Percentiles rank a stretch among this genome's conserved stretches.
These are phyloP conservation scores for Verticillium longisporum DNA, from an alignment of 2,329 filamentous ascomycete species.

Conservation along the genomic window DNA sequence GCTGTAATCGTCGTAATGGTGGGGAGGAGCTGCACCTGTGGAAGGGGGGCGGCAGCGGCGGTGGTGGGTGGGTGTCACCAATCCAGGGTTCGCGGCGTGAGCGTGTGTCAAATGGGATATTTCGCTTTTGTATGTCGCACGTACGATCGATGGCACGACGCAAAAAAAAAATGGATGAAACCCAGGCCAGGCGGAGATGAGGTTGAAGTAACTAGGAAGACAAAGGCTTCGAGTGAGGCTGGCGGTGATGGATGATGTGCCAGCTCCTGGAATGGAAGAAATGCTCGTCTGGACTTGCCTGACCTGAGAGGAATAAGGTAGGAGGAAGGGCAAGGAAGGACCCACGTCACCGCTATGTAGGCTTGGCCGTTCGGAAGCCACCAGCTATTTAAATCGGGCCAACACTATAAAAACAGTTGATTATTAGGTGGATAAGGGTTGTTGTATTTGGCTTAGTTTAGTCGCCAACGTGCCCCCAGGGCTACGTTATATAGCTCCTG, in stretches of 20 bases:
- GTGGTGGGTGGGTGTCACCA: neutral
- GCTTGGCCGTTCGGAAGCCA: too few species aligned
- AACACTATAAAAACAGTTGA: too few species aligned
- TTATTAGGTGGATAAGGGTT: too few species aligned
- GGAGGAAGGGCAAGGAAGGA: neutral
- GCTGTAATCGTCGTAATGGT: too few species aligned
- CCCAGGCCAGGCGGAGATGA: neutral
- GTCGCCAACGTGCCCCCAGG: too few species aligned
- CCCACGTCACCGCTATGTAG: slow-evolving; percentile 8
- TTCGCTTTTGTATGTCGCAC: neutral
- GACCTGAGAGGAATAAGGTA: neutral
- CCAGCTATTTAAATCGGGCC: too few species aligned
- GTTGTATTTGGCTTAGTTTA: too few species aligned
- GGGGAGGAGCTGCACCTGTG: too few species aligned
- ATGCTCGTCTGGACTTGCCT: neutral
- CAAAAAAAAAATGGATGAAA: neutral
- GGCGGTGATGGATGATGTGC: neutral
- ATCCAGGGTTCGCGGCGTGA: neutral
- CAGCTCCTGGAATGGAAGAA: neutral
- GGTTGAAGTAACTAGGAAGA: neutral
- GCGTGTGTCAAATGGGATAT: neutral
- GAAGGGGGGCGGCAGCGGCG: neutral
- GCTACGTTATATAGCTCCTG: too few species aligned
- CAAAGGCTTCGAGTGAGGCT: too few species aligned
- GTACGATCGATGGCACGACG: neutral